phyloP scores from a whole-genome alignment of 371 early-diverging fungal species.

The Mucor lusitanicus region DNA sequence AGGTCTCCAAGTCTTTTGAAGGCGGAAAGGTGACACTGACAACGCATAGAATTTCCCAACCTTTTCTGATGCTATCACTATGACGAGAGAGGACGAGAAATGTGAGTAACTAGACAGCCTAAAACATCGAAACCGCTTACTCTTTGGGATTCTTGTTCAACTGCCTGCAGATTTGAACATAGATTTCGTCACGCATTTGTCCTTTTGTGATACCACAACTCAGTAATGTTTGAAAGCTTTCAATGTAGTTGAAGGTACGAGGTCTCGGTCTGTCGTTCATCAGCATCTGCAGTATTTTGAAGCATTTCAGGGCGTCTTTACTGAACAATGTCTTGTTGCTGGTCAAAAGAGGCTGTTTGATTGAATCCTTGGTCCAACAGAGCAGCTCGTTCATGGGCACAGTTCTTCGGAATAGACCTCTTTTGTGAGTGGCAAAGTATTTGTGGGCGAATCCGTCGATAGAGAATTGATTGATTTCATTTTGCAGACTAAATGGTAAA shows the following conservation, averaged over 20 bases:
- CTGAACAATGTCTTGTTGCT: slow-evolving; percentile 69
- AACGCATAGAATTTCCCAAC: slow-evolving; percentile 88
- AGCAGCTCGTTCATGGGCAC: slow-evolving; percentile 90
- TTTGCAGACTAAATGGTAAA: slow-evolving; percentile 67
- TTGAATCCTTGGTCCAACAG: slow-evolving; percentile 67
- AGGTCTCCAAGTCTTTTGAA: slow-evolving; percentile 85
- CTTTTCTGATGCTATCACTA: slow-evolving; percentile 72
- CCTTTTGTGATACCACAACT: slow-evolving; percentile 74
- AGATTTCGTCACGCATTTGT: slow-evolving; percentile 91
- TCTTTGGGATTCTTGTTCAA: slow-evolving; percentile 78
- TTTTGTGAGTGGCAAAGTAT: slow-evolving; percentile 89
- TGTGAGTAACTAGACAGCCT: neutral
- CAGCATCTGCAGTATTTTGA: slow-evolving; percentile 78
- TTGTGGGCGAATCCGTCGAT: slow-evolving; percentile 92
- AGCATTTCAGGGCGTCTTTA: slow-evolving; percentile 86
- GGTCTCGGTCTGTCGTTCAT: slow-evolving; percentile 75
- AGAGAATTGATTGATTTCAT: slow-evolving; percentile 78
- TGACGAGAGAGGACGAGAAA: neutral
- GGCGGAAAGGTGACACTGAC: slow-evolving; percentile 88
- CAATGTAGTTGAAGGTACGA: slow-evolving; percentile 33
- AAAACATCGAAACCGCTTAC: slow-evolving; percentile 33
- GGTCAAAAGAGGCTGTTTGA: slow-evolving; percentile 70
- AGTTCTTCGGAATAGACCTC: slow-evolving; percentile 77
- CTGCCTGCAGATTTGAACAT: slow-evolving; percentile 93
- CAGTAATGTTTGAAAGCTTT: slow-evolving; percentile 75